These are phyloP conservation scores for Chaetomiaceae sp. DNA, from an alignment of 2,329 filamentous ascomycete genomes.

Conservation along the genomic window DNA sequence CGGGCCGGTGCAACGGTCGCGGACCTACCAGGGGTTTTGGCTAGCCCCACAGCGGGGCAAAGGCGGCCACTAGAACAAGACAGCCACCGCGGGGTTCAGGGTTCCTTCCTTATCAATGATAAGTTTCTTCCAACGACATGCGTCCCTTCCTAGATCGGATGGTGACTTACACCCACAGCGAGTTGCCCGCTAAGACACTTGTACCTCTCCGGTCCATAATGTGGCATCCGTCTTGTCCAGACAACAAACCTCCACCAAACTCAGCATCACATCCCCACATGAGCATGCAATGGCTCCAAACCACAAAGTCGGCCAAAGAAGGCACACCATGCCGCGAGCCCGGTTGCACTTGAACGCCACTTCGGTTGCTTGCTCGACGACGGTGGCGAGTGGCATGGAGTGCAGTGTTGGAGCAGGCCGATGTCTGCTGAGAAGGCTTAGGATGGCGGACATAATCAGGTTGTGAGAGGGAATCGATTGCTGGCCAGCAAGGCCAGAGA, in stretches of 20 bases:
- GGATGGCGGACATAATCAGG: too few species aligned
- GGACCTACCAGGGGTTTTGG: too few species aligned
- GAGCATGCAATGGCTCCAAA: background rate
- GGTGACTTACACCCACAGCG: background rate
- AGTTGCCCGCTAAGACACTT: background rate
- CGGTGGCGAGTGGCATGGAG: background rate
- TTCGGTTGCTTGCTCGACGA: too few species aligned
- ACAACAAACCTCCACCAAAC: background rate
- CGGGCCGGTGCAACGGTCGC: background rate
- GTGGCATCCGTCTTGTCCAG: background rate
- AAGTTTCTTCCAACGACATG: constrained; percentile 17
- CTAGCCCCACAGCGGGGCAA: background rate
- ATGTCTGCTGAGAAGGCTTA: too few species aligned
- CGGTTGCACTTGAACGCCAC: background rate
- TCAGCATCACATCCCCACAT: background rate
- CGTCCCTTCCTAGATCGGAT: background rate
- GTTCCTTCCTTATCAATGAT: constrained; percentile 5
- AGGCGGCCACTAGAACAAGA: too few species aligned
- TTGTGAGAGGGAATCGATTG: too few species aligned
- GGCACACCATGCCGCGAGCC: background rate
- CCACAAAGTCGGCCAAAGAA: background rate
- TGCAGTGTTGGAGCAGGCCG: background rate
- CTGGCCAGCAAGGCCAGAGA: too few species aligned
- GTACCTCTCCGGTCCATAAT: background rate
- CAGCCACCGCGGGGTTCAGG: too few species aligned